phyloP scores from a whole-genome alignment of 2,329 filamentous ascomycete species.

The Helotiales sp. region DNA sequence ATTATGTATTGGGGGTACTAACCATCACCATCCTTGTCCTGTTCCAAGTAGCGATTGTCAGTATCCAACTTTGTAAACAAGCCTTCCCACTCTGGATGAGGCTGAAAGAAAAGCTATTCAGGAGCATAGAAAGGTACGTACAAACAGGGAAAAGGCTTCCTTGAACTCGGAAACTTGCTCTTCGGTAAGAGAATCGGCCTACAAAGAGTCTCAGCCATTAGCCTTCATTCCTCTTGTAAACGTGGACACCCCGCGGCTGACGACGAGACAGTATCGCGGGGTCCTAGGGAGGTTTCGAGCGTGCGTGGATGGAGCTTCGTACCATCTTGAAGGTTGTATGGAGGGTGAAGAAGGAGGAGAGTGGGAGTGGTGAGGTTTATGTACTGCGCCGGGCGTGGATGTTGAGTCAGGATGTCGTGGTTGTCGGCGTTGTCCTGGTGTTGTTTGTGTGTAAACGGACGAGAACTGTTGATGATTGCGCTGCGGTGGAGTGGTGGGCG shows the following conservation, averaged over 20 bases:
- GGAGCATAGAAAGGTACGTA: constrained; percentile 61
- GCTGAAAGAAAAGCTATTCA: constrained; percentile 21
- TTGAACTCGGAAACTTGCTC: constrained; percentile 99
- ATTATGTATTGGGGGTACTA: constrained; percentile 50
- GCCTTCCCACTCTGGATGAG: constrained; percentile 23
- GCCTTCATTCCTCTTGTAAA: constrained; percentile 32
- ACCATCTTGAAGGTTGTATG: constrained; percentile 34
- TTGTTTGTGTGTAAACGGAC: constrained; percentile 6
- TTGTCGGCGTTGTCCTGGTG: constrained; percentile 7
- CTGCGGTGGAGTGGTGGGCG: constrained; percentile 10
- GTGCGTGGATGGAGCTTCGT: constrained; percentile 22
- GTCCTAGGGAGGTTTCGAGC: constrained; percentile 21
- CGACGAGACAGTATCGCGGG: constrained; percentile 34
- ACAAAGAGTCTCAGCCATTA: constrained; percentile 31
- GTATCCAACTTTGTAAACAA: constrained; percentile 31
- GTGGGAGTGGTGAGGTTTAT: background rate
- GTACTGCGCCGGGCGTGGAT: background rate
- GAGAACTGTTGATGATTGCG: constrained; percentile 19
- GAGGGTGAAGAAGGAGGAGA: constrained; percentile 5
- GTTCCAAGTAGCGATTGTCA: constrained; percentile 39
- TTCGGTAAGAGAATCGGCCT: constrained; percentile 99
- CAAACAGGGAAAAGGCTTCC: constrained; percentile 99
- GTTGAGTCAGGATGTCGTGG: constrained; percentile 4
- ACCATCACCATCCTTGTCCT: constrained; percentile 95
- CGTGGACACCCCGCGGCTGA: constrained; percentile 18